A percentile compares a stretch with the other conserved stretches of the same genome.
Evolutionary conservation across 2,329 filamentous ascomycete species (phyloP).

Genomic region (Chrysoporthe cubensis): DNA sequence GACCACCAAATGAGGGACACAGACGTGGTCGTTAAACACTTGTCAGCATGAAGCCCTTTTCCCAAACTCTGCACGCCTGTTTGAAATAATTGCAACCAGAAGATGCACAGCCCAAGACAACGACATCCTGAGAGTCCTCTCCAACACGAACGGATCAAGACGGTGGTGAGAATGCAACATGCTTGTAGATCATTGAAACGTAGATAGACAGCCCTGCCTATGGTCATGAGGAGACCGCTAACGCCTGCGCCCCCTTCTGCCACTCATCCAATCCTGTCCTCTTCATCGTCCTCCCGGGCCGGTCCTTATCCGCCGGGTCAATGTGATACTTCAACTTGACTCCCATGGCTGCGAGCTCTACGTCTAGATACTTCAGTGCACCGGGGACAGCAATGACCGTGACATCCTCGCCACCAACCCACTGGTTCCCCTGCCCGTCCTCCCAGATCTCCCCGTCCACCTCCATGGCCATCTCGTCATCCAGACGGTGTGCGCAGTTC

Average conservation of each 20-base stretch:
- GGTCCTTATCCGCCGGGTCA: slow-evolving; percentile 62
- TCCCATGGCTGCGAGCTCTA: slow-evolving; percentile 95
- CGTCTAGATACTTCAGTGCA: slow-evolving; percentile 90
- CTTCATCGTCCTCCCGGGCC: slow-evolving; percentile 49
- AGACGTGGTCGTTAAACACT: no score
- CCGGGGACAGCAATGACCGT: slow-evolving; percentile 91
- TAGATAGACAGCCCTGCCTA: not conserved
- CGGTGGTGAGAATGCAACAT: not conserved
- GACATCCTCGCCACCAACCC: slow-evolving; percentile 87
- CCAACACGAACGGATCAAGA: not conserved
- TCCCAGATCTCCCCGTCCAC: slow-evolving; percentile 83
- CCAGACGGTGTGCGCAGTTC: slow-evolving; percentile 69
- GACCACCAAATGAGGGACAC: not conserved
- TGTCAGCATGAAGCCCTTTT: no score
- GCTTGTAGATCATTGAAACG: not conserved
- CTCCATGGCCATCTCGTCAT: slow-evolving; percentile 60
- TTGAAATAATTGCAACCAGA: no score
- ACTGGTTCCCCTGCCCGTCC: slow-evolving; percentile 82
- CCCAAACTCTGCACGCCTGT: no score
- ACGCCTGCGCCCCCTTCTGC: slow-evolving; percentile 23
- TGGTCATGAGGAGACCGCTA: slow-evolving; percentile 23
- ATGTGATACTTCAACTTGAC: slow-evolving; percentile 85
- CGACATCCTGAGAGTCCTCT: no score
- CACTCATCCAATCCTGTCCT: slow-evolving; percentile 26
- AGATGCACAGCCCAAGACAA: no score